Evolutionary conservation across 2,329 filamentous ascomycete species (phyloP).

Genomic region (Penicillium sp.): DNA sequence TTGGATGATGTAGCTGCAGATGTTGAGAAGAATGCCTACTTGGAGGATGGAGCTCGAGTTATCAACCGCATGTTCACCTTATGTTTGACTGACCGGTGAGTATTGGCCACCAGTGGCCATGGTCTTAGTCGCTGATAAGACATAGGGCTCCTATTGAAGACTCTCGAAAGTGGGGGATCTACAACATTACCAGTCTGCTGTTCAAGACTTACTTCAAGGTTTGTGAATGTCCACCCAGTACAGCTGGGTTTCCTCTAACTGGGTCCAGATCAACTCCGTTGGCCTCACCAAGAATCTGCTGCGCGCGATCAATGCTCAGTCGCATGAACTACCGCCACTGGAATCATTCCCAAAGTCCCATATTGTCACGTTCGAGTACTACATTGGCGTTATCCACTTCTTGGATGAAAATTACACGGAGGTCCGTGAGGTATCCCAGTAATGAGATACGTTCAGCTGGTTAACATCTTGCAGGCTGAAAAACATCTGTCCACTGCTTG

Average conservation of each 20-base stretch:
- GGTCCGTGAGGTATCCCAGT: conserved; percentile 44
- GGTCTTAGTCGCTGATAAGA: conserved; percentile 10
- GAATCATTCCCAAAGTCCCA: conserved; percentile 83
- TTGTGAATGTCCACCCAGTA: conserved; percentile 2
- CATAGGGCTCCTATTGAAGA: conserved; percentile 75
- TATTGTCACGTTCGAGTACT: conserved; percentile 94
- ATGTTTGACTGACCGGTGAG: conserved; percentile 84
- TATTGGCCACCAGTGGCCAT: conserved; percentile 2
- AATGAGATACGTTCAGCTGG: background rate
- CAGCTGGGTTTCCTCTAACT: conserved; percentile 1
- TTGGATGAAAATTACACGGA: conserved; percentile 88
- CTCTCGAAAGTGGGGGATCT: conserved; percentile 97
- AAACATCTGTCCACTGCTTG: conserved; percentile 77
- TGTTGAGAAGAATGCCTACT: conserved; percentile 73
- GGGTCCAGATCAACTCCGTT: conserved; percentile 71
- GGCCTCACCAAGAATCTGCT: conserved; percentile 88
- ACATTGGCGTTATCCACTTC: conserved; percentile 89
- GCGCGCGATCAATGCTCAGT: conserved; percentile 74
- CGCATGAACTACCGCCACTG: conserved; percentile 76
- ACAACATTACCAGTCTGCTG: conserved; percentile 88
- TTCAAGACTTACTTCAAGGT: conserved; percentile 98
- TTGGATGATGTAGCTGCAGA: conserved; percentile 82
- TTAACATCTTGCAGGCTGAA: conserved; percentile 62
- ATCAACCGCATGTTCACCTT: conserved; percentile 90
- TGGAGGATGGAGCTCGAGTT: conserved; percentile 87